Conservation (phyloP, 345 rosid species). For the Ricinus communis region DNA sequence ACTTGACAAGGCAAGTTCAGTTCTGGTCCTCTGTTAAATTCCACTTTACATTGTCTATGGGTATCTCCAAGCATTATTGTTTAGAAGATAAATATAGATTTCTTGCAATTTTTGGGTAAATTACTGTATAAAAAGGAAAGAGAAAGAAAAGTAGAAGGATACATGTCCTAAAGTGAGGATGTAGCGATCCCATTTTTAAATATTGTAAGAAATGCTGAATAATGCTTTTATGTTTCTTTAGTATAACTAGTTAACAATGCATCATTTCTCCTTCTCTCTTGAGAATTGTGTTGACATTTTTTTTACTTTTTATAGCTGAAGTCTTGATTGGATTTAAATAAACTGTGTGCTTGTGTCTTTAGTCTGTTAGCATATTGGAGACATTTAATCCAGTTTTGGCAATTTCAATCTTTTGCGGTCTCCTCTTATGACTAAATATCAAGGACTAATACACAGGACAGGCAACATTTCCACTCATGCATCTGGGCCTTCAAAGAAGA, state of each 20-base stretch:
- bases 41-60: neutral
- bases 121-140: neutral
- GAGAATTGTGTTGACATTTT: neutral
- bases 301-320: neutral
- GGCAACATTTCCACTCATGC: conserved; percentile 61
- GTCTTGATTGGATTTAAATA: neutral
- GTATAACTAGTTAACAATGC: neutral
- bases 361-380: neutral
- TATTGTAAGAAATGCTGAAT: neutral
- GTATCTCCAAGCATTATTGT: neutral
- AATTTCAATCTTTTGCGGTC: neutral
- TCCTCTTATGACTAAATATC: neutral
- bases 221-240: neutral
- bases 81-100: neutral
- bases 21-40: neutral
- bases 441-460: conserved; percentile 45
- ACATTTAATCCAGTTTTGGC: neutral
- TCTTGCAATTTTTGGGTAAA: neutral
- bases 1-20: neutral
- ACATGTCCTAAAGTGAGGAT: neutral
- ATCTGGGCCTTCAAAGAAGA: conserved; percentile 59
- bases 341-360: neutral
- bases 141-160: neutral
- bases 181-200: neutral
- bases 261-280: neutral